Percentiles rank a stretch among this genome's conserved stretches.
These are phyloP conservation scores for Neofusicoccum laricinum DNA, from an alignment of 2,329 filamentous ascomycete species.

Conservation along the genomic window DNA sequence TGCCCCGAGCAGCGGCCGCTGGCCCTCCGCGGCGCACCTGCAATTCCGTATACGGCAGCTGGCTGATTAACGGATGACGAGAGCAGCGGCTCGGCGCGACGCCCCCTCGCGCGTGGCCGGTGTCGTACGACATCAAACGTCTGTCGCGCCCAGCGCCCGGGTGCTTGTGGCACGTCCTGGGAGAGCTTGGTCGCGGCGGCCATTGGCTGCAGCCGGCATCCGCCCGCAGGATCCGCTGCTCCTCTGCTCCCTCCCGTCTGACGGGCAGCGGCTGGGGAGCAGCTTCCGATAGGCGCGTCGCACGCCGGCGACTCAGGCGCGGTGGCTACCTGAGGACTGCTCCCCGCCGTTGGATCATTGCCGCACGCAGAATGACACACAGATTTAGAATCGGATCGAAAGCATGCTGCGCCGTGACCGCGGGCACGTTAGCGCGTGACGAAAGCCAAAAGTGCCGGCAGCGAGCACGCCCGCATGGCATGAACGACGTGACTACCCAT, in stretches of 20 bases:
- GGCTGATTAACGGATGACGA: conserved; percentile 8
- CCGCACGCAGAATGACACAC: neutral
- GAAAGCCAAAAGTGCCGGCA: neutral
- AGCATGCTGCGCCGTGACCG: neutral
- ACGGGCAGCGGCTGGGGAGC: neutral
- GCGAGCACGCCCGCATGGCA: neutral
- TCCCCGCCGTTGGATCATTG: neutral
- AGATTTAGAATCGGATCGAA: neutral
- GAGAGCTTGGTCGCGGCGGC: neutral
- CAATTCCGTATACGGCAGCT: conserved; percentile 5
- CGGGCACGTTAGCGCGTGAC: conserved; percentile 5
- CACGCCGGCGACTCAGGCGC: neutral
- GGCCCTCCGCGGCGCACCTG: neutral
- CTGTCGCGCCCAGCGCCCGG: neutral
- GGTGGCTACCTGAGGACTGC: neutral
- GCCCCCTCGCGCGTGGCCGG: neutral
- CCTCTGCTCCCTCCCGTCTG: neutral
- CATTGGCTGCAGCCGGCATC: neutral
- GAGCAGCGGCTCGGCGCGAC: conserved; percentile 6
- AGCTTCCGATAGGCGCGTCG: neutral
- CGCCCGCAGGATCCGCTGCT: neutral
- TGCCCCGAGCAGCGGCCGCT: neutral
- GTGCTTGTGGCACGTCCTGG: neutral
- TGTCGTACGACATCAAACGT: conserved; percentile 6
- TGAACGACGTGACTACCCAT: neutral